Percentiles rank a stretch among this genome's conserved stretches.
These are phyloP conservation scores for Omphalotus guepiniiformis DNA, from an alignment of 768 basidiomycete genomes.

Conservation along the genomic window DNA sequence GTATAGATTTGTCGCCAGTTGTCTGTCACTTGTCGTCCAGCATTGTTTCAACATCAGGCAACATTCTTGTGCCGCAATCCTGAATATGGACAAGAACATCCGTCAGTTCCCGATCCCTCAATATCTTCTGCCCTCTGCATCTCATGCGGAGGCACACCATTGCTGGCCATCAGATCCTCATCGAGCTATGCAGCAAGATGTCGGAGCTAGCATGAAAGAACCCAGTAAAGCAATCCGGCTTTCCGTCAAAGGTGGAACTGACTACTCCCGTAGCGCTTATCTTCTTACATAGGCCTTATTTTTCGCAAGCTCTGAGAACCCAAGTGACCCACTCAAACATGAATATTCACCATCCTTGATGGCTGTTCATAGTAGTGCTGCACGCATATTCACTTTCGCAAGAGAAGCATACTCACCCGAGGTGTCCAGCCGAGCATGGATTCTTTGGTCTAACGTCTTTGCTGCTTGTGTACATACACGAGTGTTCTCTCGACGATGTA, in stretches of 20 bases:
- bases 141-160: slow-evolving; percentile 22
- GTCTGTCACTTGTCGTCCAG: slow-evolving; percentile 38
- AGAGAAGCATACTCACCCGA: slow-evolving; percentile 30
- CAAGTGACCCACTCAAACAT: slow-evolving; percentile 40
- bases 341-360: slow-evolving; percentile 43
- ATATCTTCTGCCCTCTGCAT: slow-evolving; percentile 37
- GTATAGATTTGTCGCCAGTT: slow-evolving; percentile 39
- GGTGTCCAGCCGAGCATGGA: slow-evolving; percentile 35
- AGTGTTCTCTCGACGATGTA: neutral
- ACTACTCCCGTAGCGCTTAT: slow-evolving; percentile 29
- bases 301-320: slow-evolving; percentile 38
- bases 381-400: slow-evolving; percentile 36
- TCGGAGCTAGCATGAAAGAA: slow-evolving; percentile 36
- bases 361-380: slow-evolving; percentile 40
- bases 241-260: neutral
- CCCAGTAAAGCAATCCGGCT: slow-evolving; percentile 37
- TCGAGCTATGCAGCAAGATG: slow-evolving; percentile 43
- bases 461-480: slow-evolving; percentile 42
- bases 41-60: slow-evolving; percentile 36
- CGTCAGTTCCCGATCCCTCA: slow-evolving; percentile 45
- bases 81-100: slow-evolving; percentile 48
- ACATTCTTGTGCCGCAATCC: slow-evolving; percentile 38
- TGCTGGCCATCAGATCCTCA: slow-evolving; percentile 37
- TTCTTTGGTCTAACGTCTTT: slow-evolving; percentile 48
- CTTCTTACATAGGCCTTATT: slow-evolving; percentile 46